Conservation (phyloP, 805 yeast species). For the Sugiyamaella floridensis region DNA sequence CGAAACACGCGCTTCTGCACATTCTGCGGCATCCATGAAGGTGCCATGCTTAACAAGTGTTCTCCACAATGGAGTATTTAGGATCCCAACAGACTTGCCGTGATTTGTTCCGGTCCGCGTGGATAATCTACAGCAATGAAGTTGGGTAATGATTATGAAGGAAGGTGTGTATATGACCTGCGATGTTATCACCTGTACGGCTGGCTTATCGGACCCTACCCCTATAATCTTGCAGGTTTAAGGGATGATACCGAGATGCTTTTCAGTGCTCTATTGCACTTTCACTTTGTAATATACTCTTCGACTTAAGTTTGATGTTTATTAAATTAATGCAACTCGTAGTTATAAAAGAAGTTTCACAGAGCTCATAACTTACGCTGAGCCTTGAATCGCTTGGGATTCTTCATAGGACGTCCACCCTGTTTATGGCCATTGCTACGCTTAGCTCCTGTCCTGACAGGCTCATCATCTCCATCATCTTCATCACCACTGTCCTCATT, state of each 20-base stretch:
- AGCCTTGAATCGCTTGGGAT: neutral
- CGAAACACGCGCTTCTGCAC: slow-evolving; percentile 74
- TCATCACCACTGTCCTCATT: slow-evolving; percentile 49
- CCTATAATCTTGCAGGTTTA: neutral
- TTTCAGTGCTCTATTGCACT: too few species aligned
- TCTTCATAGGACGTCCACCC: neutral
- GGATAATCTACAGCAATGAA: neutral
- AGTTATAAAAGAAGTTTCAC: neutral
- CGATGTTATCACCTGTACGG: neutral
- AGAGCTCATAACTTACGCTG: neutral
- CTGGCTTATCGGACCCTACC: neutral
- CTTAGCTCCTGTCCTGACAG: slow-evolving; percentile 1
- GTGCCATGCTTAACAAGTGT: neutral
- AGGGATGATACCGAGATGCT: too few species aligned
- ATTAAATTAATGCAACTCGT: neutral
- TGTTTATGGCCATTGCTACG: neutral
- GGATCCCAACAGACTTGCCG: neutral
- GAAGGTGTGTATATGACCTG: too few species aligned
- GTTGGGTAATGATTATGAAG: neutral
- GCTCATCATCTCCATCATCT: slow-evolving; percentile 41
- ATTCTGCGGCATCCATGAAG: slow-evolving; percentile 72
- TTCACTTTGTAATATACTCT: too few species aligned
- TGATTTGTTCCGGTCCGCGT: neutral
- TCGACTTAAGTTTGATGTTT: too few species aligned
- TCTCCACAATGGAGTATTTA: neutral